Evolutionary conservation across 1,139 yeast species (phyloP), one percentile per base, ranked within the genome.

Genomic region (Ashbya aceris): DNA sequence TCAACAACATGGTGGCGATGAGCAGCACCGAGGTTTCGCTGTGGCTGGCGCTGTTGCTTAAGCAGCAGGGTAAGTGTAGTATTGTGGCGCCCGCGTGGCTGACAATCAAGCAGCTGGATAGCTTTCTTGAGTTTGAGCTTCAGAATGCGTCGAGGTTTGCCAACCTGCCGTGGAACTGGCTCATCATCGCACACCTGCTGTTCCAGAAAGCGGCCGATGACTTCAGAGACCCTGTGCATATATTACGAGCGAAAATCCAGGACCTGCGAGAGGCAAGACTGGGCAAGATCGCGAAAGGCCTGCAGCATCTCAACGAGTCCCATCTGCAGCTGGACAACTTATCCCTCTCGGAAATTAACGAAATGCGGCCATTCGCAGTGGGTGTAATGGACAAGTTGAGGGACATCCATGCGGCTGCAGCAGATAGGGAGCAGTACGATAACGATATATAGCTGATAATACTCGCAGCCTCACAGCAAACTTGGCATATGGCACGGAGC

Each of bases 11-110:
- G 58, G 56, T 77, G 42, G 87, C 95, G 1, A 73, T 84, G 74
- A 74, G 83, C 49, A 70, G 91, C 44, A 76, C 74, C 28, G 69
- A 74, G 39, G 79, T 91, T 0, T 95, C 96, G 0, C 52, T 91
- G 3, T 91, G 98, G 98, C 69, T 85, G 20, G 97, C 96, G 0
- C 61, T 87, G 10, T 68, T 89, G 12, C 67, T 91, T 42, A 86
- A 86, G 56, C 77, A 82, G 37, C 97, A 91, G 60, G 81, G 79
- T 40, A 81, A 89, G 52, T 86, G 97, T 61, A 81, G 80, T 48
- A 79, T 91, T 3, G 79, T 87, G 6, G 81, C 89, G 8, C 99
- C 99, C 0, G 71, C 68, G 2, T 91, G 99, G 99, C 69, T 91
- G n/a, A 73, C 71, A 11, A 63, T 74, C 40, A 66, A 68, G n/a